Conservation (phyloP, 176 grass and related monocot genomes). For the Aegilops speltoides region DNA sequence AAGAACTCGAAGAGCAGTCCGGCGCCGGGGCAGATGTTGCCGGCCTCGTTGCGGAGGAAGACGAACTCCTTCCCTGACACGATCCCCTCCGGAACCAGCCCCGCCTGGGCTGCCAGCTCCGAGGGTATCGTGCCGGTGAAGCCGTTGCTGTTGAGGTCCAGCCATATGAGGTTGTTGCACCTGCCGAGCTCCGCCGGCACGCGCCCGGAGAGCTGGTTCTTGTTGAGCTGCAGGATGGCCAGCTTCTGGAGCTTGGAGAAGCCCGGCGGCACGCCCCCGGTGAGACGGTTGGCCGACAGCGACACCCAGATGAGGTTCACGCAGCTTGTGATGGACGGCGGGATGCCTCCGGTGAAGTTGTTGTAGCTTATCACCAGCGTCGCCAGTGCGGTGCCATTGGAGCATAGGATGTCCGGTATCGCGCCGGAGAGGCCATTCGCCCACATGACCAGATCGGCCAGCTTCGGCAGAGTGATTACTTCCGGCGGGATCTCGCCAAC, state of each 20-base stretch:
- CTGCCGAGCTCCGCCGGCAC: slow-evolving; percentile 68
- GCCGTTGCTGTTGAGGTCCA: slow-evolving; percentile 81
- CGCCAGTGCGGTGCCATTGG: slow-evolving; percentile 48
- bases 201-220: slow-evolving; percentile 59
- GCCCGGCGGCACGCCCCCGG: slow-evolving; percentile 52
- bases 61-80: slow-evolving; percentile 94
- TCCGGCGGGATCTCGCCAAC: slow-evolving; percentile 50
- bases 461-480: slow-evolving; percentile 56
- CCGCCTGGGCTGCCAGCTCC: slow-evolving; percentile 57
- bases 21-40: slow-evolving; percentile 87
- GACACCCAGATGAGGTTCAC: slow-evolving; percentile 85
- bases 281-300: slow-evolving; percentile 67
- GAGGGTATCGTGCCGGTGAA: slow-evolving; percentile 64
- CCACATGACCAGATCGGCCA: slow-evolving; percentile 79
- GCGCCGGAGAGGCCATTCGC: slow-evolving; percentile 74
- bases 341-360: slow-evolving; percentile 57
- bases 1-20: slow-evolving; percentile 97
- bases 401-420: slow-evolving; percentile 72
- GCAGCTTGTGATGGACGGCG: slow-evolving; percentile 57
- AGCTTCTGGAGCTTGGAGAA: slow-evolving; percentile 72
- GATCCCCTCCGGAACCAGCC: slow-evolving; percentile 66
- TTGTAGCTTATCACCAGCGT: slow-evolving; percentile 95
- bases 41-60: slow-evolving; percentile 84
- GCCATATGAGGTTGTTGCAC: slow-evolving; percentile 93
- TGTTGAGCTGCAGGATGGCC: slow-evolving; percentile 81